A percentile compares a stretch with the other conserved stretches of the same genome.
These are phyloP conservation scores for Epichloe gansuensis DNA, from an alignment of 2,329 filamentous ascomycete species.

Conservation along the genomic window DNA sequence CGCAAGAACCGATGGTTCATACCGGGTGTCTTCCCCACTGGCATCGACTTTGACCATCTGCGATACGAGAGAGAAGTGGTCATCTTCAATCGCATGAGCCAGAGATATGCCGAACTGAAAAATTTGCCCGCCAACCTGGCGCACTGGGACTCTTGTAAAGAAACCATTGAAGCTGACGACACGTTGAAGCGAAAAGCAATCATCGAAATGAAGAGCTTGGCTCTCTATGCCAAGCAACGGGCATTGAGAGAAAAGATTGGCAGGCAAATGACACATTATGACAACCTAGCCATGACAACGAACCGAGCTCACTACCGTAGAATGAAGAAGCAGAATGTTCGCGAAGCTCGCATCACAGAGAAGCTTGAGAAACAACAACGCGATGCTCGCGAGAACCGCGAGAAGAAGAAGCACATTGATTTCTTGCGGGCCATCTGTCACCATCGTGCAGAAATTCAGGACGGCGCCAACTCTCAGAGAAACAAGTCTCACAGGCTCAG, in stretches of 20 bases:
- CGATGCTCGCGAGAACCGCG: conserved; percentile 85
- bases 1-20: conserved; percentile 70
- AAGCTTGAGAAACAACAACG: conserved; percentile 98
- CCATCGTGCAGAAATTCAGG: conserved; percentile 68
- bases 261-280: conserved; percentile 85
- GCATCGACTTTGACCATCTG: conserved; percentile 76
- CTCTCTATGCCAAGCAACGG: conserved; percentile 78
- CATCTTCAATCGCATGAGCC: conserved; percentile 79
- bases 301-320: conserved; percentile 84
- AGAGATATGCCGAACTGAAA: conserved; percentile 75
- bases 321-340: conserved; percentile 92
- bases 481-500: conserved; percentile 76
- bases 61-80: conserved; percentile 79
- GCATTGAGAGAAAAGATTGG: conserved; percentile 77
- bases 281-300: conserved; percentile 93
- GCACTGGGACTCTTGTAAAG: conserved; percentile 71
- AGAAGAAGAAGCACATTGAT: conserved; percentile 94
- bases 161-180: conserved; percentile 58
- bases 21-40: conserved; percentile 77
- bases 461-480: conserved; percentile 53
- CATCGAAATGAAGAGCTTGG: conserved; percentile 90
- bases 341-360: conserved; percentile 93
- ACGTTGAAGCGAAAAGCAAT: conserved; percentile 77
- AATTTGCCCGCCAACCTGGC: conserved; percentile 74
- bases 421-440: conserved; percentile 79